Conservation (phyloP, 2,329 filamentous ascomycete genomes). For the Aspergillus awamori region DNA sequence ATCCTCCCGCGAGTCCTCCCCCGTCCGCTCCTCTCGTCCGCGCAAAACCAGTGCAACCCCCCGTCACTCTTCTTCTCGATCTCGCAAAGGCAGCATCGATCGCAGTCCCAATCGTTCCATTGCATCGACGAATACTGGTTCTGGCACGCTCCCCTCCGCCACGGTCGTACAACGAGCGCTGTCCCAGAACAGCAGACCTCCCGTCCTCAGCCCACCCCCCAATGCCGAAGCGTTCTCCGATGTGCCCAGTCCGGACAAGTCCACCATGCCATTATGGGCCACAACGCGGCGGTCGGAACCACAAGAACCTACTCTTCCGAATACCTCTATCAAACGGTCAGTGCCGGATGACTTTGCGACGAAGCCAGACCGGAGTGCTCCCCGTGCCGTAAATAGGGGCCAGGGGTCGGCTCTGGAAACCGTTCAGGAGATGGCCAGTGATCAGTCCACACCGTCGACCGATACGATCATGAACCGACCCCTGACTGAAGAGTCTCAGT, state of each 20-base stretch:
- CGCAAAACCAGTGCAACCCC: conserved; percentile 36
- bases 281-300: conserved; percentile 32
- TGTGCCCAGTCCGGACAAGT: conserved; percentile 67
- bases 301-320: conserved; percentile 36
- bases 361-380: conserved; percentile 41
- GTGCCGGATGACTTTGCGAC: conserved; percentile 30
- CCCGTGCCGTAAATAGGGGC: conserved; percentile 60
- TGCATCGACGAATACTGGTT: conserved; percentile 43
- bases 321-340: conserved; percentile 42
- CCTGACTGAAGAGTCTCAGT: conserved; percentile 40
- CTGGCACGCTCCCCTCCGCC: conserved; percentile 57
- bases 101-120: conserved; percentile 61
- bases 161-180: conserved; percentile 68
- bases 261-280: conserved; percentile 45
- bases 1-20: conserved; percentile 55
- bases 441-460: conserved; percentile 68
- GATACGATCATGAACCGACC: conserved; percentile 45
- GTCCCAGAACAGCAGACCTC: conserved; percentile 68
- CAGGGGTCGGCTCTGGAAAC: conserved; percentile 75
- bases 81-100: conserved; percentile 70
- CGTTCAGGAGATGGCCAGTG: conserved; percentile 80
- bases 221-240: conserved; percentile 64
- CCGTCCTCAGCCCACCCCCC: conserved; percentile 59
- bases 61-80: conserved; percentile 50
- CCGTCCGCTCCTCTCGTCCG: conserved; percentile 38